Evolutionary conservation across 2,329 filamentous ascomycete genomes (phyloP).

Genomic region (Venturia effusa): DNA sequence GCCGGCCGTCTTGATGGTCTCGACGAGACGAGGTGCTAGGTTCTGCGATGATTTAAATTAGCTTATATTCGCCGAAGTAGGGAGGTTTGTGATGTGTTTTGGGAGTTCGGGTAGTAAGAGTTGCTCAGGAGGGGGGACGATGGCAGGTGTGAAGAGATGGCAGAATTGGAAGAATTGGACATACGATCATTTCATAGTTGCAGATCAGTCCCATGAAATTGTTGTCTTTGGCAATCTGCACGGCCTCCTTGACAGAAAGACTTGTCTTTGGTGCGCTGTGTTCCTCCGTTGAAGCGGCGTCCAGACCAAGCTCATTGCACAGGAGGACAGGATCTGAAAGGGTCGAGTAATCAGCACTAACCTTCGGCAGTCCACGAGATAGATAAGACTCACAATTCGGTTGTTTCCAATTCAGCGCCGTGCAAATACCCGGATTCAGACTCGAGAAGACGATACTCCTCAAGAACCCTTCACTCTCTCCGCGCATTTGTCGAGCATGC

Average conservation of each 20-base stretch:
- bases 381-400: slow-evolving; percentile 61
- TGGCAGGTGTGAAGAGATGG: neutral
- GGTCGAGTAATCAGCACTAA: too few relatives aligned
- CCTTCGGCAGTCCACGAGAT: neutral
- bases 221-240: slow-evolving; percentile 85
- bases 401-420: slow-evolving; percentile 97
- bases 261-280: slow-evolving; percentile 42
- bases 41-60: slow-evolving; percentile 44
- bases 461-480: slow-evolving; percentile 56
- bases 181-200: slow-evolving; percentile 72
- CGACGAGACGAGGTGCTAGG: slow-evolving; percentile 82
- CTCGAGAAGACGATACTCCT: slow-evolving; percentile 89
- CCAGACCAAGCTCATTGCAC: slow-evolving; percentile 74
- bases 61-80: slow-evolving; percentile 2
- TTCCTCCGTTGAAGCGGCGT: neutral
- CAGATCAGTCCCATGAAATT: slow-evolving; percentile 98
- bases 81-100: too few relatives aligned
- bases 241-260: slow-evolving; percentile 87
- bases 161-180: slow-evolving; percentile 24
- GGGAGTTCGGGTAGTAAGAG: neutral
- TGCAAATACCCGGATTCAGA: slow-evolving; percentile 83
- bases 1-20: slow-evolving; percentile 89
- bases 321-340: slow-evolving; percentile 70
- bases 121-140: neutral
- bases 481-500: slow-evolving; percentile 63